phyloP scores from a whole-genome alignment of 495 filamentous ascomycete species.

The Penicillium tannophilum region DNA sequence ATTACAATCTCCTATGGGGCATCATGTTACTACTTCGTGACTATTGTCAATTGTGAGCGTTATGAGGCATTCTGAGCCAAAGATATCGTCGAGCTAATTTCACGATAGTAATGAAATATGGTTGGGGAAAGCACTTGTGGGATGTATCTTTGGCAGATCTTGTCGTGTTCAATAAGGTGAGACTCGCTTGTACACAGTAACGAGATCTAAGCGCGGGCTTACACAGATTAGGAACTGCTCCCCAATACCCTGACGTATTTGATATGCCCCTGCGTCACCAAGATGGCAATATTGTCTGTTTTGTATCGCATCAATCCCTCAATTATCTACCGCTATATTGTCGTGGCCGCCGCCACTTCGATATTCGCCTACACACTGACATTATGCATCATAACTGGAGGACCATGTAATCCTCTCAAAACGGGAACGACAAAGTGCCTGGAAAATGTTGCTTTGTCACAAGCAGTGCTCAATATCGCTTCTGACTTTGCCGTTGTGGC shows the following conservation, averaged over 20 bases:
- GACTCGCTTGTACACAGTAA: not conserved
- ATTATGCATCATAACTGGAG: constrained; percentile 24
- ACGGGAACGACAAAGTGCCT: constrained; percentile 21
- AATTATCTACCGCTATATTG: constrained; percentile 13
- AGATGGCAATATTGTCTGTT: constrained; percentile 11
- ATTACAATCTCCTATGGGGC: constrained; percentile 24
- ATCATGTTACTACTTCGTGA: constrained; percentile 19
- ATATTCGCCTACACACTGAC: constrained; percentile 24
- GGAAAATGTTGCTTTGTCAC: constrained; percentile 22
- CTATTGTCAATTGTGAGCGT: constrained; percentile 17
- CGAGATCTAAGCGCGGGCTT: not conserved
- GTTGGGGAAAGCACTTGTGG: constrained; percentile 27
- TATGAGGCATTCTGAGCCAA: not conserved
- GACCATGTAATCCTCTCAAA: constrained; percentile 23
- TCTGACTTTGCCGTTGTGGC: constrained; percentile 22
- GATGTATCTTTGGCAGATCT: constrained; percentile 23
- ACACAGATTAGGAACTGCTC: constrained; percentile 3
- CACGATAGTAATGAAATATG: constrained; percentile 20
- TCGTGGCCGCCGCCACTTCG: constrained; percentile 14
- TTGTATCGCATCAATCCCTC: constrained; percentile 9
- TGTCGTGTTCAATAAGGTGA: constrained; percentile 16
- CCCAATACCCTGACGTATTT: constrained; percentile 15
- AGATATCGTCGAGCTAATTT: constrained; percentile 1
- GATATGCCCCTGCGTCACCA: constrained; percentile 10
- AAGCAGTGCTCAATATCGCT: constrained; percentile 20